Evolutionary conservation across 495 filamentous ascomycete species (phyloP), one percentile per base, ranked within the genome.

Genomic region (Cetradonia linearis): DNA sequence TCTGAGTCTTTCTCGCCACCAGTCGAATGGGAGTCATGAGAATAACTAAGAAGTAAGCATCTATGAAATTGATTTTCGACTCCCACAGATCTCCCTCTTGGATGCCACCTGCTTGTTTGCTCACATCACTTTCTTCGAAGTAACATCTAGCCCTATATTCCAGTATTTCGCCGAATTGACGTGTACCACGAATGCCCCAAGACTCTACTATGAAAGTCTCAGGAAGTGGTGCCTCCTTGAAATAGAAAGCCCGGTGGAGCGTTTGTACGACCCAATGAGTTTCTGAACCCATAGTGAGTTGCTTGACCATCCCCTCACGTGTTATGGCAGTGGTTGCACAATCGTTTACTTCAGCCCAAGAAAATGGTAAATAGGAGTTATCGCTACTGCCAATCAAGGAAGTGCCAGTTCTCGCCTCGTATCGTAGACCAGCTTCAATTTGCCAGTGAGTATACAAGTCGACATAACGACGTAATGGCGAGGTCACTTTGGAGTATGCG

Each of bases 401-500:
- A 5, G 72, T 65, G 14, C 82, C 81, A 8, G 75, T 74, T 36
- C 74, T 71, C 23, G 77, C 72, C 73, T 93, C 90, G 68, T 87
- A 81, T 9, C 83, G 78, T 42, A 97, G 69, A 0, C 86, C 86
- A 0, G 89, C 84, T 70, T 94, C 85, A 63, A 98, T 90, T 66
- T 97, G 92, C 79, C 89, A 96, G 70, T 96, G 91, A 1, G 81
- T 76, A n/a, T 96, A 73, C 62, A 97, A 71, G 70, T 98, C 93
- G 18, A 73, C 72, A 71, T 85, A 96, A 33, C 93, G 80, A 20
- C 93, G 87, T 9, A 98, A 76, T 3, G 93, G 93, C 63, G 85
- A 90, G 2, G 93, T 97, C 42, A 83, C 82, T 66, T 89, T 93
- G 62, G 83, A 74, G 68, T 96, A 95, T 40, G 82, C 74, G 49